A percentile compares a stretch with the other conserved stretches of the same genome.
Conservation (phyloP, 768 basidiomycete species). For the Vararia minispora region DNA sequence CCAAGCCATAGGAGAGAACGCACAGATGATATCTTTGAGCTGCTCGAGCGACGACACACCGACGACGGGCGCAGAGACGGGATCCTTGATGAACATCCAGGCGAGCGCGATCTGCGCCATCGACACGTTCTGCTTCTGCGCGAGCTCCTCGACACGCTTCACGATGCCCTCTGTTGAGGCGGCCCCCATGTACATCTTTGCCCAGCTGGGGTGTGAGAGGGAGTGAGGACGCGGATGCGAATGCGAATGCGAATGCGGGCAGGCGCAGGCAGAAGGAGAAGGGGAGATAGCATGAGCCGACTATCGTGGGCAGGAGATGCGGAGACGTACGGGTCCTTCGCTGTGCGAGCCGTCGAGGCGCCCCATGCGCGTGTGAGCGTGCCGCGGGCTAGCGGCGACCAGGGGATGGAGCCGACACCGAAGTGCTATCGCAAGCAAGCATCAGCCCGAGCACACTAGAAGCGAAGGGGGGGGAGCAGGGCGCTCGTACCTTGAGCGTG, state of each 20-base stretch:
- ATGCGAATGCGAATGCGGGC: not conserved
- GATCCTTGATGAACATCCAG: slow-evolving; percentile 21
- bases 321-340: slow-evolving; percentile 16
- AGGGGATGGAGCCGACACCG: slow-evolving; percentile 10
- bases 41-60: slow-evolving; percentile 23
- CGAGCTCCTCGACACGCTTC: slow-evolving; percentile 31
- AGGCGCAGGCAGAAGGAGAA: not conserved
- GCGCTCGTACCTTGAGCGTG: slow-evolving; percentile 16
- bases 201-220: not conserved
- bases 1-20: slow-evolving; percentile 5
- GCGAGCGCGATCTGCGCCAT: slow-evolving; percentile 35
- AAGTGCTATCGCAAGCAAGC: slow-evolving; percentile 3
- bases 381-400: slow-evolving; percentile 11
- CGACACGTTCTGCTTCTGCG: slow-evolving; percentile 23
- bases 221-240: not conserved
- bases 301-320: not conserved
- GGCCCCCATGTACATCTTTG: no score
- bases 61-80: slow-evolving; percentile 25
- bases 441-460: not conserved
- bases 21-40: slow-evolving; percentile 22
- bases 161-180: no score
- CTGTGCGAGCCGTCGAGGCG: slow-evolving; percentile 13
- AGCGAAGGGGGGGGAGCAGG: no score
- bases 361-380: slow-evolving; percentile 10
- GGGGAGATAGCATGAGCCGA: not conserved